A percentile compares a stretch with the other conserved stretches of the same genome.
phyloP scores from a whole-genome alignment of 139 green algal species.

The Helicosporidium sp. region DNA sequence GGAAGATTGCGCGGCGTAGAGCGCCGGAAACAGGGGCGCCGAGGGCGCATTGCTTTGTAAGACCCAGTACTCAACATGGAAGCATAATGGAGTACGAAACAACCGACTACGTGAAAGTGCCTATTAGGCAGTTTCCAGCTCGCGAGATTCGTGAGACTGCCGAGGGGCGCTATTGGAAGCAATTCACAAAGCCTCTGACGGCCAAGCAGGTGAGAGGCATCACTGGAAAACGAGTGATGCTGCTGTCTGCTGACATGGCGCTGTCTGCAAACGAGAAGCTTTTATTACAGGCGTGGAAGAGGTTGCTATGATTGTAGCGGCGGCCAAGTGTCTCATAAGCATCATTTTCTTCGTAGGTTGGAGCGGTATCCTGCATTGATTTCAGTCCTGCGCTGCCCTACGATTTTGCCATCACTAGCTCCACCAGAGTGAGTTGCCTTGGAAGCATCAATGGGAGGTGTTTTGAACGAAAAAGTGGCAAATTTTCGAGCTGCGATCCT shows the following conservation, averaged over 20 bases:
- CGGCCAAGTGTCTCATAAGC: not conserved
- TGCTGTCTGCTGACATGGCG: not conserved
- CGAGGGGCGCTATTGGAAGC: conserved; percentile 65
- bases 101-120: conserved; percentile 43
- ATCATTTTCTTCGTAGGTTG: conserved; percentile 29
- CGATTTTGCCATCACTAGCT: conserved; percentile 60
- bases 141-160: conserved; percentile 50
- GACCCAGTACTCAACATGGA: too few relatives aligned
- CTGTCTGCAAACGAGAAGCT: not conserved
- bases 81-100: conserved; percentile 40
- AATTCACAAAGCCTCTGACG: conserved; percentile 32
- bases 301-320: not conserved
- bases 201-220: conserved; percentile 42
- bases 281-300: not conserved
- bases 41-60: not conserved
- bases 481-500: not conserved
- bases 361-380: conserved; percentile 55
- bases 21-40: not conserved
- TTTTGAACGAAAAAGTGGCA: too few relatives aligned
- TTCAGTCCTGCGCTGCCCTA: conserved; percentile 50
- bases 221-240: not conserved
- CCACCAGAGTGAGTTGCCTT: conserved; percentile 38
- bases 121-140: conserved; percentile 38
- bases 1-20: not conserved
- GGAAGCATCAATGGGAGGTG: too few relatives aligned